Base-by-base conservation (phyloP, 2,329 filamentous ascomycete species). In the Penicillium sp. region DNA sequence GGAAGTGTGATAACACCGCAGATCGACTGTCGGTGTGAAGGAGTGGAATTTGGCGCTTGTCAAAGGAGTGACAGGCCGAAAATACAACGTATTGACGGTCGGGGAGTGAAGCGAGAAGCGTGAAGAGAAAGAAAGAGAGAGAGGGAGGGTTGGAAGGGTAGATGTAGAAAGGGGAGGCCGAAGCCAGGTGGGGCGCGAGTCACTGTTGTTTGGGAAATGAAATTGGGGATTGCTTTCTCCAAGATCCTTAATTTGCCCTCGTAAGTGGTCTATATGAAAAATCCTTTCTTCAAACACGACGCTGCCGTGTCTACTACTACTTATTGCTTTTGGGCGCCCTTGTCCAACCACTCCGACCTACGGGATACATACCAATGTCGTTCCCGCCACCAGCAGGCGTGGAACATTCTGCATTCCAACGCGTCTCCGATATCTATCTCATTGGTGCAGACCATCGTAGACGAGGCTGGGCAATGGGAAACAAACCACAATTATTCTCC, bases 11-110 rank as follows among this genome's bases (percentile, higher is more conserved):
- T 12, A 63, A 52, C 24, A 42, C 52, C 51, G 65, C 70, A 73
- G 70, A 67, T 70, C 69, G 63, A 70, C 68, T 70, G 68, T 61
- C 50, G 56, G 46, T 53, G 42, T 16, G 52, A 58, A 57, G 23
- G 56, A 63, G 55, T 56, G 58, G 49, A 18, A 45, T 43, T 31
- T 38, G 41, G 44, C 53, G 55, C 53, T 51, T 52, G 43, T 53
- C 49, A 65, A 70, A 68, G 39, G 68, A 71, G 59, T 66, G 68
- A 68, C 68, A 65, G 64, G 63, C 68, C 59, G 47, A 45, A 53
- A 42, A 63, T 64, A 64, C 64, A 51, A 50, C 55, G 51, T 55
- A 59, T 44, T 51, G 51, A 58, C 45, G 56, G 56, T 57, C 58
- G 56, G 56, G 53, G 36, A 29, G 28, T 29, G 28, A 29, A 29